Evolutionary conservation across 805 yeast species (phyloP).

Genomic region (Zygoascus tannicola): DNA sequence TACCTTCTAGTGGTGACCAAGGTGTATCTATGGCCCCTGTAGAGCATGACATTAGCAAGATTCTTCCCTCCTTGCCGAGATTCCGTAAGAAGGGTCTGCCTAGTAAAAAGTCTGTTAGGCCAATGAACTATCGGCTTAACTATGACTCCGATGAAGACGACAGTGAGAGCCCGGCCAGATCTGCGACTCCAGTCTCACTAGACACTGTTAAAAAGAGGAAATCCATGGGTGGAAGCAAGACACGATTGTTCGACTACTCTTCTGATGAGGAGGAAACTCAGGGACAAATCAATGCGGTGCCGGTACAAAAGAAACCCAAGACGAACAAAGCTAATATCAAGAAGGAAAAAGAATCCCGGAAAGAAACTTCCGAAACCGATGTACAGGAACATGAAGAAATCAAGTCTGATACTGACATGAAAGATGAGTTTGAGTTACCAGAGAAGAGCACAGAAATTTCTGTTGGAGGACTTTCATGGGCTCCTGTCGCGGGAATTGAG

Average conservation of each 20-base stretch:
- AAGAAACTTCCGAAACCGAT: slow-evolving; percentile 13
- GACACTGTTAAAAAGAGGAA: slow-evolving; percentile 7
- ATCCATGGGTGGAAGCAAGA: slow-evolving; percentile 1
- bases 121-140: slow-evolving; percentile 25
- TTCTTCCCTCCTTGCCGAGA: slow-evolving; percentile 21
- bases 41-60: slow-evolving; percentile 3
- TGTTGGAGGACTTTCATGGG: slow-evolving; percentile 11
- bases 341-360: neutral
- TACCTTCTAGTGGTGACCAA: neutral
- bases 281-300: neutral
- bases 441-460: slow-evolving; percentile 22
- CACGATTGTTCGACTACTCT: slow-evolving; percentile 29
- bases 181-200: slow-evolving; percentile 3
- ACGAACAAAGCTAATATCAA: slow-evolving; percentile 9
- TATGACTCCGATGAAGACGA: slow-evolving; percentile 21
- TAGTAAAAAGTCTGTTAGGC: slow-evolving; percentile 17
- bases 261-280: slow-evolving; percentile 33
- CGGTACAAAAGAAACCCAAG: neutral
- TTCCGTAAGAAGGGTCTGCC: slow-evolving; percentile 19
- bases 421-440: slow-evolving; percentile 13
- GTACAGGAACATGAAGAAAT: slow-evolving; percentile 22
- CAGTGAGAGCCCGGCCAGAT: slow-evolving; percentile 7
- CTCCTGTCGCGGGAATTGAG: slow-evolving; percentile 37
- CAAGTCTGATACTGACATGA: slow-evolving; percentile 2
- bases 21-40: slow-evolving; percentile 2